A percentile compares a stretch with the other conserved stretches of the same genome.
Conservation (phyloP, 2,329 filamentous ascomycete genomes). For the Seiridium cupressi region DNA sequence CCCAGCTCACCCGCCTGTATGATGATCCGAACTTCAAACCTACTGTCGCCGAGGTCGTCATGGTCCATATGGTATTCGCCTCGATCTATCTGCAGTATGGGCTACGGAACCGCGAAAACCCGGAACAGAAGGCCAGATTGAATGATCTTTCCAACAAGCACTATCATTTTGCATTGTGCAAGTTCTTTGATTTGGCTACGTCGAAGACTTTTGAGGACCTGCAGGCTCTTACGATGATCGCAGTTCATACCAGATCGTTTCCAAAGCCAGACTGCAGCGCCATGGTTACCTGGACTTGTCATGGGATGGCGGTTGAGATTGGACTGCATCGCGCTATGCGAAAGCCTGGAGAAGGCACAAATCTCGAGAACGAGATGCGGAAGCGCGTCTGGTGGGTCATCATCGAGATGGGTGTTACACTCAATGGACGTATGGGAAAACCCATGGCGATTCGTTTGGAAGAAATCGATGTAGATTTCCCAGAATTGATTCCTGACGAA, state of each 20-base stretch:
- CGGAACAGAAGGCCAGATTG: constrained; percentile 51
- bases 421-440: constrained; percentile 73
- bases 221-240: constrained; percentile 72
- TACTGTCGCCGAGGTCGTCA: constrained; percentile 63
- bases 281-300: constrained; percentile 62
- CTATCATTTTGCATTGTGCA: constrained; percentile 72
- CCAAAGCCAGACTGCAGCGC: constrained; percentile 76
- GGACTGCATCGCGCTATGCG: constrained; percentile 72
- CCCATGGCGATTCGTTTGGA: constrained; percentile 73
- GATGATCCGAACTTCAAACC: constrained; percentile 65
- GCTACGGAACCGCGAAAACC: constrained; percentile 61
- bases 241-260: constrained; percentile 71
- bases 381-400: constrained; percentile 79
- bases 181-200: constrained; percentile 63
- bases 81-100: constrained; percentile 76
- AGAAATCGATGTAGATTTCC: constrained; percentile 78
- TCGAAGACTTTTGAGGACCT: constrained; percentile 64
- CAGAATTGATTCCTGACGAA: constrained; percentile 69
- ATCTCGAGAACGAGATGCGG: constrained; percentile 70
- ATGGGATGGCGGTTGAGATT: constrained; percentile 70
- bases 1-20: constrained; percentile 63
- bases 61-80: constrained; percentile 77
- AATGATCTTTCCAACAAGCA: constrained; percentile 71
- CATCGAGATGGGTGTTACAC: constrained; percentile 62
- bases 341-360: constrained; percentile 40